A percentile compares a stretch with the other conserved stretches of the same genome.
These are phyloP conservation scores for Saccharomyces hybrid DNA, from an alignment of 1,139 yeast genomes.

Conservation along the genomic window DNA sequence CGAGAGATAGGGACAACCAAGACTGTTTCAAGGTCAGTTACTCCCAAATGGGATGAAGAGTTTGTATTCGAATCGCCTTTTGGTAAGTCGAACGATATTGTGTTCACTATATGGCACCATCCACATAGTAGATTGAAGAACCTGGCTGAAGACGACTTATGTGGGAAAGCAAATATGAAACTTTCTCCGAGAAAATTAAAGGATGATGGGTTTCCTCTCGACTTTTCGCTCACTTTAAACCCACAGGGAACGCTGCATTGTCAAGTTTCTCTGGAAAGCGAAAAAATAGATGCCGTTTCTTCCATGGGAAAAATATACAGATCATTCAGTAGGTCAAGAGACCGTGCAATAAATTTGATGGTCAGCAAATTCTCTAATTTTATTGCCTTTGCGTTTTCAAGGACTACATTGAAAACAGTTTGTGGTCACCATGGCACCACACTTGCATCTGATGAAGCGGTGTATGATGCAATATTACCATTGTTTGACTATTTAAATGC, in stretches of 20 bases:
- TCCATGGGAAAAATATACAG: constrained; percentile 73
- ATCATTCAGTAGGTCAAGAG: constrained; percentile 52
- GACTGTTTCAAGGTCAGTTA: constrained; percentile 49
- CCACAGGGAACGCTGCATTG: constrained; percentile 59
- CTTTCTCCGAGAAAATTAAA: constrained; percentile 59
- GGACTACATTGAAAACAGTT: constrained; percentile 42
- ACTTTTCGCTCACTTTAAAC: constrained; percentile 53
- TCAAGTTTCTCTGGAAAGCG: constrained; percentile 70
- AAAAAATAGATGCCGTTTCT: constrained; percentile 67
- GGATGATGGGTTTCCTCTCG: constrained; percentile 64
- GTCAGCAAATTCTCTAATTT: constrained; percentile 52
- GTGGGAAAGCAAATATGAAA: constrained; percentile 60
- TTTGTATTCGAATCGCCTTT: constrained; percentile 51
- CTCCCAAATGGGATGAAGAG: constrained; percentile 87
- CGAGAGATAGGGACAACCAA: constrained; percentile 66
- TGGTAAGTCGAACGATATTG: constrained; percentile 36
- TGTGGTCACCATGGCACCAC: constrained; percentile 45
- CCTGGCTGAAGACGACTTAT: constrained; percentile 51
- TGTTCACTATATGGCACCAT: constrained; percentile 71
- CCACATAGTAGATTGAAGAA: constrained; percentile 30
- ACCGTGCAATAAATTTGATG: constrained; percentile 56
- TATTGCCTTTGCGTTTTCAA: constrained; percentile 41
- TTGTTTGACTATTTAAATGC: constrained; percentile 67
- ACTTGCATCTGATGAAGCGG: constrained; percentile 45
- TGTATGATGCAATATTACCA: constrained; percentile 66